phyloP scores from a whole-genome alignment of 495 filamentous ascomycete genomes.

The Penicillium pancosmium region DNA sequence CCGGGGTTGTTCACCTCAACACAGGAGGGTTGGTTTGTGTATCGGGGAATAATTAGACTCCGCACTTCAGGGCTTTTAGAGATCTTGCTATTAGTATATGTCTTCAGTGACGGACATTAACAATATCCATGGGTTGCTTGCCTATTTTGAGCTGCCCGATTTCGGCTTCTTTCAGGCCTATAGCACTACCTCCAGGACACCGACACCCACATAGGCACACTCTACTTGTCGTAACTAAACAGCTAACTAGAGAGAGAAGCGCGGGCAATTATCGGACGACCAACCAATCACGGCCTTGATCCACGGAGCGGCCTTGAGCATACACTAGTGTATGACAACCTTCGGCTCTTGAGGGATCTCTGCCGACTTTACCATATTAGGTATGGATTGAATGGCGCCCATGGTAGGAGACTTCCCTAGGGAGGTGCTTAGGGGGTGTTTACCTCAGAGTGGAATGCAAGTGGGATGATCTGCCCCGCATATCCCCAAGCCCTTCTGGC shows the following conservation, averaged over 20 bases:
- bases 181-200: background rate
- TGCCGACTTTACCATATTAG: background rate
- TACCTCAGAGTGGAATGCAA: slow-evolving; percentile 5
- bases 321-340: background rate
- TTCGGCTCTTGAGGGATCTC: slow-evolving; percentile 1
- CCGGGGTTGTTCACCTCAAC: background rate
- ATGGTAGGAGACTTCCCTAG: background rate
- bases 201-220: too few relatives aligned
- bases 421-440: background rate
- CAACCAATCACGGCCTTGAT: slow-evolving; percentile 29
- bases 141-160: background rate
- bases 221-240: background rate
- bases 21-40: background rate
- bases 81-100: too few relatives aligned
- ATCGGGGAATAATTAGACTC: background rate
- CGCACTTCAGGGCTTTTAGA: too few relatives aligned
- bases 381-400: background rate
- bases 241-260: background rate
- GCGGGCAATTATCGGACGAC: slow-evolving; percentile 38
- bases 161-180: background rate
- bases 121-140: too few relatives aligned
- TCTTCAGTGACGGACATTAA: too few relatives aligned
- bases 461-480: slow-evolving; percentile 13
- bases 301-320: background rate
- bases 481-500: background rate